phyloP scores from a whole-genome alignment of 805 yeast genomes.

The Metschnikowia anglica region DNA sequence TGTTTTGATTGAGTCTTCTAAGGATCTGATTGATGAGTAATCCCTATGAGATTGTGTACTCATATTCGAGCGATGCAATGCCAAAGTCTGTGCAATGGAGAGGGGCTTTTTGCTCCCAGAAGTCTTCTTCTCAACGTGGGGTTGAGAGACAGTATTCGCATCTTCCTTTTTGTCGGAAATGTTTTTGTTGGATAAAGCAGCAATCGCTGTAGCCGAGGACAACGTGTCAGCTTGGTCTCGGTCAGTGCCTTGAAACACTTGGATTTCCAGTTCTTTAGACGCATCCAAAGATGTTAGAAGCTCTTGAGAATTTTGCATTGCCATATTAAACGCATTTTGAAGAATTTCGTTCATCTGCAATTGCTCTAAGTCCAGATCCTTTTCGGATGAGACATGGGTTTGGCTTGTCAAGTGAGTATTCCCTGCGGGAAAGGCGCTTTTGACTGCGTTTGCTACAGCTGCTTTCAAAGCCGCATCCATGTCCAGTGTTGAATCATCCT shows the following conservation, averaged over 20 bases:
- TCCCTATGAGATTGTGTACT: slow-evolving; percentile 28
- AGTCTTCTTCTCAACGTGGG: not conserved
- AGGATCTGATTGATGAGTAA: slow-evolving; percentile 28
- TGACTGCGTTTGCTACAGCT: slow-evolving; percentile 17
- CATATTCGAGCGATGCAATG: slow-evolving; percentile 51
- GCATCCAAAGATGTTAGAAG: slow-evolving; percentile 38
- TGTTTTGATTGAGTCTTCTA: slow-evolving; percentile 25
- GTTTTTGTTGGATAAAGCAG: slow-evolving; percentile 15
- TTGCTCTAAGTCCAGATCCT: slow-evolving; percentile 53
- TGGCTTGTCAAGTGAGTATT: not conserved
- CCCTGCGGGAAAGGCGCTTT: slow-evolving; percentile 11
- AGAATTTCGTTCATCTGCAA: slow-evolving; percentile 64
- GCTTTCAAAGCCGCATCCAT: slow-evolving; percentile 14
- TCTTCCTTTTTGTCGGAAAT: slow-evolving; percentile 1
- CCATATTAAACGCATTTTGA: slow-evolving; percentile 76
- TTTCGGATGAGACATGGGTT: not conserved
- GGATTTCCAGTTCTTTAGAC: slow-evolving; percentile 21
- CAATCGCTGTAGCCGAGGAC: slow-evolving; percentile 18
- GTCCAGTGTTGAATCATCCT: slow-evolving; percentile 6
- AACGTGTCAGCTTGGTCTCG: slow-evolving; percentile 9
- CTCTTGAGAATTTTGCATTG: slow-evolving; percentile 61
- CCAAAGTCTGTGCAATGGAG: slow-evolving; percentile 61
- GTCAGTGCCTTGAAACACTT: not conserved
- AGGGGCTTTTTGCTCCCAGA: slow-evolving; percentile 27
- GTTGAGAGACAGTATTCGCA: not conserved